Evolutionary conservation across 257 asterid genomes (phyloP).

Genomic region (Leonotis leonurus): DNA sequence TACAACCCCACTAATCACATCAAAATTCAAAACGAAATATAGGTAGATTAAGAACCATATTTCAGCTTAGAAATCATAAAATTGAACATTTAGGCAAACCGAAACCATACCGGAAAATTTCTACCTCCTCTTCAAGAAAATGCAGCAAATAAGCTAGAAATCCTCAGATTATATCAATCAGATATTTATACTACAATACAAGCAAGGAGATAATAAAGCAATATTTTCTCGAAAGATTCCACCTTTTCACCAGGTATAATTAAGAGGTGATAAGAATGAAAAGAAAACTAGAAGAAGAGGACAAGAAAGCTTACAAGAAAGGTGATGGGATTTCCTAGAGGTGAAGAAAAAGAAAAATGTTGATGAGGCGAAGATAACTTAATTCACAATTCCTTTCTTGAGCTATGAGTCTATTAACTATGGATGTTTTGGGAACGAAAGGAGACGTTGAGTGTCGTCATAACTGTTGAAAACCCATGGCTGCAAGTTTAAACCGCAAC

Average conservation of each 20-base stretch:
- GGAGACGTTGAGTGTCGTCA: conserved; percentile 22
- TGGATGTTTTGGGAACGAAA: conserved; percentile 12
- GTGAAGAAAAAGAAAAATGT: conserved; percentile 40
- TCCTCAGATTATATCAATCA: neutral
- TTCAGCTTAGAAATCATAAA: neutral
- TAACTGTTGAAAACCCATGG: conserved; percentile 20
- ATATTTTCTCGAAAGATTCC: conserved; percentile 13
- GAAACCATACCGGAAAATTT: neutral
- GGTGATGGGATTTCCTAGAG: conserved; percentile 35
- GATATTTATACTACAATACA: conserved; percentile 15
- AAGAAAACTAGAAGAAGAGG: conserved; percentile 12
- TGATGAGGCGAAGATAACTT: neutral
- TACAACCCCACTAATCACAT: conserved; percentile 6
- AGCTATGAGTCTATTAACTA: neutral
- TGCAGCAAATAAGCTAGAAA: conserved; percentile 13
- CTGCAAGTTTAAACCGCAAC: conserved; percentile 10
- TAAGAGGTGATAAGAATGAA: conserved; percentile 14
- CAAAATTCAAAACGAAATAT: conserved; percentile 8
- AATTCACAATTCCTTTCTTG: conserved; percentile 37
- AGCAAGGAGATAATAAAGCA: neutral
- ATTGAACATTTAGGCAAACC: neutral
- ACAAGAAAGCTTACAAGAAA: conserved; percentile 43
- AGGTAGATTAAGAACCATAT: neutral
- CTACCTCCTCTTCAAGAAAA: conserved; percentile 13
- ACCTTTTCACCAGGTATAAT: neutral